Evolutionary conservation across 2,329 filamentous ascomycete species (phyloP).

Genomic region (Metarhizium guizhouense): DNA sequence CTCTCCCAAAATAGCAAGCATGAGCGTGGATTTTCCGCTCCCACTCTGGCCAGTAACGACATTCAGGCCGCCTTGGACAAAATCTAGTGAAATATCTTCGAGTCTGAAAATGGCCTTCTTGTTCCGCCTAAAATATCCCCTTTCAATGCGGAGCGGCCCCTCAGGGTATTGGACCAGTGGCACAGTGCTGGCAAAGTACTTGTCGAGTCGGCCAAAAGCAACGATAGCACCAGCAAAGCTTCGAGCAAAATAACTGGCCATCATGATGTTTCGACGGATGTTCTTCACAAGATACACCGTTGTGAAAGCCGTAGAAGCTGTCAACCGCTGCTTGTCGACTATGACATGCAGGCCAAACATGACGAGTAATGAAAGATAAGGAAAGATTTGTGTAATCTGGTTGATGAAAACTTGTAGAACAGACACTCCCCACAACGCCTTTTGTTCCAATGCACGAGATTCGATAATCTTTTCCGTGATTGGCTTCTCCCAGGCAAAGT

Average conservation of each 20-base stretch:
- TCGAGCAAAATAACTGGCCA: slow-evolving; percentile 34
- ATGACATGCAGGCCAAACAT: slow-evolving; percentile 46
- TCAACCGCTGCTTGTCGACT: slow-evolving; percentile 36
- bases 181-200: slow-evolving; percentile 42
- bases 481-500: slow-evolving; percentile 50
- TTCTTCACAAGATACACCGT: slow-evolving; percentile 44
- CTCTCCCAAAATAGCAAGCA: slow-evolving; percentile 46
- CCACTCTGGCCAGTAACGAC: slow-evolving; percentile 46
- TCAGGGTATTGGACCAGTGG: slow-evolving; percentile 38
- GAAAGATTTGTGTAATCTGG: slow-evolving; percentile 42
- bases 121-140: slow-evolving; percentile 39
- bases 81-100: slow-evolving; percentile 38
- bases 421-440: slow-evolving; percentile 43
- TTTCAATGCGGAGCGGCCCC: slow-evolving; percentile 37
- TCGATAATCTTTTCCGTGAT: slow-evolving; percentile 41
- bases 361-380: slow-evolving; percentile 40
- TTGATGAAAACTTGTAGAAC: slow-evolving; percentile 37
- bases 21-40: slow-evolving; percentile 47
- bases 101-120: slow-evolving; percentile 41
- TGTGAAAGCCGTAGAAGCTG: slow-evolving; percentile 50
- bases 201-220: slow-evolving; percentile 43
- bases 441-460: slow-evolving; percentile 42
- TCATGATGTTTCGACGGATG: slow-evolving; percentile 42
- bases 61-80: slow-evolving; percentile 44
- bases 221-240: slow-evolving; percentile 26